A percentile compares a stretch with the other conserved stretches of the same genome.
Evolutionary conservation across 108 stramenopile genomes (phyloP).

Genomic region (Epipyxis sp.): DNA sequence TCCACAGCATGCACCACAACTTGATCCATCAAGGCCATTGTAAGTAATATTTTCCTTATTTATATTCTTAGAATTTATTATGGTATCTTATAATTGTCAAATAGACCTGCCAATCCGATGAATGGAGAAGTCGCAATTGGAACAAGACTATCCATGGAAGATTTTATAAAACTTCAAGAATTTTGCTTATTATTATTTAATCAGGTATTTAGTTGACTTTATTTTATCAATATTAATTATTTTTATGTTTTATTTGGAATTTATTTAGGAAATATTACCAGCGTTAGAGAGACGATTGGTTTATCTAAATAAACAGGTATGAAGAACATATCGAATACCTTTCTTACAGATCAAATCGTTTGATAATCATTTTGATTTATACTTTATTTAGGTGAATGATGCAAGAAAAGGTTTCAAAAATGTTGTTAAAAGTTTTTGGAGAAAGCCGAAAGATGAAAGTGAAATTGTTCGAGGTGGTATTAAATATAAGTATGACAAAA

Average conservation of each 20-base stretch:
- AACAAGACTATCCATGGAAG: conserved; percentile 8
- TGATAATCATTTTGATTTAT: too few species aligned
- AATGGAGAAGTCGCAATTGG: conserved; percentile 6
- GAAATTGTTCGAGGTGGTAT: neutral
- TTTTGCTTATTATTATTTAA: conserved; percentile 23
- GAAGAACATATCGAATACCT: too few species aligned
- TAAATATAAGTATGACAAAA: conserved; percentile 21
- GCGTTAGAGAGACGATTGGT: conserved; percentile 7
- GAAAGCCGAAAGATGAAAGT: conserved; percentile 17
- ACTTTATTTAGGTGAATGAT: too few species aligned
- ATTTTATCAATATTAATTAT: too few species aligned
- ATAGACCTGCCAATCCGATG: neutral
- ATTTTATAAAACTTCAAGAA: conserved; percentile 20
- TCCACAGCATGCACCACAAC: neutral
- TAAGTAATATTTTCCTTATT: too few species aligned
- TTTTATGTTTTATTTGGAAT: too few species aligned
- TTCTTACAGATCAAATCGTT: too few species aligned
- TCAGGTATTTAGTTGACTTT: too few species aligned
- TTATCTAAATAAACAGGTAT: neutral
- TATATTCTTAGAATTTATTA: too few species aligned
- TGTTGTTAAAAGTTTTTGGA: conserved; percentile 31
- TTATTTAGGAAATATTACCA: conserved; percentile 9
- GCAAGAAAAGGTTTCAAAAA: conserved; percentile 19
- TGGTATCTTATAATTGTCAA: too few species aligned
- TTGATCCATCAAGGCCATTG: neutral